Evolutionary conservation across 1,139 yeast species (phyloP), one percentile per base, ranked within the genome.

Genomic region (Zygoascus sp.): DNA sequence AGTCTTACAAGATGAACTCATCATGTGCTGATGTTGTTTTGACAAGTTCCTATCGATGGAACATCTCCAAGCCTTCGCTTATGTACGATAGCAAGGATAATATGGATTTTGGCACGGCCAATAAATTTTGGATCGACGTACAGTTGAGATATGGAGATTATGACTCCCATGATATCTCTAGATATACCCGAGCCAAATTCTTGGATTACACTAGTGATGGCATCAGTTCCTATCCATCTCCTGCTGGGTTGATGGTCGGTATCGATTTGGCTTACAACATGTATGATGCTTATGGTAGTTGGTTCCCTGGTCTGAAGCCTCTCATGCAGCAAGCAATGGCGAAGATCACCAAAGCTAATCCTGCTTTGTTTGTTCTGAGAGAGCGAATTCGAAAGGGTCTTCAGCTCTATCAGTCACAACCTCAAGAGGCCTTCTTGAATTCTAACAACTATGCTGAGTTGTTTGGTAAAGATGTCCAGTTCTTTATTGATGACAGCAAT

Each of bases 81-180:
- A 68, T 92, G 30, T 79, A 82, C 61, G 66, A 62, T 40, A 55
- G 65, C 25, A 61, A 63, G 28, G 74, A 69, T 46, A 50, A 56
- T 1, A 63, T 68, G 64, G 70, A 65, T 44, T 63, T 65, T 43
- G 62, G 69, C 3, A 71, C 80, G 9, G 73, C 88, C 11, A 82
- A 80, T 57, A 89, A 86, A 63, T 85, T 82, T 66, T 94, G 98
- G 98, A 72, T 94, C 47, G 99, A 94, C 71, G 86, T 94, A 11
- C 99, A 94, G 66, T 71, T 94, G 46, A 73, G 98, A 48, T 94
- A 90, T 62, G 98, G 99, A 57, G 99, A 94, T 64, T 94, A 87
- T 64, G 99, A 94, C 63, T 87, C 97, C 5, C 98, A 94, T 63
- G 97, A 94, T 64, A 89, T 92, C 47, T 85, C 96, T 0, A 78